phyloP scores from a whole-genome alignment of 352 stramenopile genomes.

The Saprolegnia parasitica region DNA sequence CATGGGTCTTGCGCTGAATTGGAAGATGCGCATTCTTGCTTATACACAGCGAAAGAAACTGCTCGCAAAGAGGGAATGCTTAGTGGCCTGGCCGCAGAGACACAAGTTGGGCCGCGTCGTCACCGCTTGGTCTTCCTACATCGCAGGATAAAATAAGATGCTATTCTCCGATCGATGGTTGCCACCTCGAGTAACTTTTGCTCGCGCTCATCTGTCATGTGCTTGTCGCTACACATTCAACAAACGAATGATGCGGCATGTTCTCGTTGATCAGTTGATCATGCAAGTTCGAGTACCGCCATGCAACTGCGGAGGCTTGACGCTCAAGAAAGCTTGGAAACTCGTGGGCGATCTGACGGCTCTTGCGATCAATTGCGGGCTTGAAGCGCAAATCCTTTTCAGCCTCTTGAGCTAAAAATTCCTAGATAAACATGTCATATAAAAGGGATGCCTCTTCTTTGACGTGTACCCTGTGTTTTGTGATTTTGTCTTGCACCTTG shows the following conservation, averaged over 20 bases:
- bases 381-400: slow-evolving; percentile 14
- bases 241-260: not conserved
- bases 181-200: slow-evolving; percentile 16
- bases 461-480: slow-evolving; percentile 2
- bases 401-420: not conserved
- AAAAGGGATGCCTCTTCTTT: not conserved
- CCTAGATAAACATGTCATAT: not conserved
- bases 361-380: slow-evolving; percentile 21
- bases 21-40: not conserved
- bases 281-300: slow-evolving; percentile 19
- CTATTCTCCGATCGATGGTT: not conserved
- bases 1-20: slow-evolving; percentile 20
- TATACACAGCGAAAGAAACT: slow-evolving; percentile 9
- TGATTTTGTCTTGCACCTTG: slow-evolving; percentile 16
- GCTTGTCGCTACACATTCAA: slow-evolving; percentile 13
- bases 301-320: slow-evolving; percentile 17
- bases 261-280: not conserved
- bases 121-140: slow-evolving; percentile 12
- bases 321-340: slow-evolving; percentile 26
- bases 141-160: not conserved
- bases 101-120: slow-evolving; percentile 15
- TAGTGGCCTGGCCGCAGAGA: slow-evolving; percentile 7
- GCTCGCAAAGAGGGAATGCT: slow-evolving; percentile 4
- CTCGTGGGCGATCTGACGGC: slow-evolving; percentile 6
- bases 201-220: slow-evolving; percentile 23